phyloP scores from a whole-genome alignment of 2,329 filamentous ascomycete genomes.

The Fusarium papillatum region DNA sequence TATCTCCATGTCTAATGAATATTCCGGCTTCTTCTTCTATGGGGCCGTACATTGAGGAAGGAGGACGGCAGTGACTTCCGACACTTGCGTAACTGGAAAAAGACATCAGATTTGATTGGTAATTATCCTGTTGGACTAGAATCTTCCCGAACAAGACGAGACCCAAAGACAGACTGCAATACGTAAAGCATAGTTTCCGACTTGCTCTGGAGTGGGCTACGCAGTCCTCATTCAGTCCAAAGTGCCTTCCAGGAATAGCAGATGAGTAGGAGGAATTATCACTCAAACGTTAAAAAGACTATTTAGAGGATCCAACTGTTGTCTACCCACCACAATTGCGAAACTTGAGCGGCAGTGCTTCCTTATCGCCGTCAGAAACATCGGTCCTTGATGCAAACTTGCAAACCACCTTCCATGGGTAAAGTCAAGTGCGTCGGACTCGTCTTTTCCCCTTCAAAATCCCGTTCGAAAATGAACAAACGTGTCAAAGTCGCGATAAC shows the following conservation, averaged over 20 bases:
- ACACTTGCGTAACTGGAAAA: too few relatives aligned
- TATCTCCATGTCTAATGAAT: background rate
- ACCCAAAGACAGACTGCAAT: too few relatives aligned
- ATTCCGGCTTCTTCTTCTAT: background rate
- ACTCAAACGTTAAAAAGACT: too few relatives aligned
- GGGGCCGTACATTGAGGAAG: background rate
- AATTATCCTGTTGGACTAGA: too few relatives aligned
- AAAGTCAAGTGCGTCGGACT: background rate
- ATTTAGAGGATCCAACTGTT: background rate
- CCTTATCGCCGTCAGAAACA: background rate
- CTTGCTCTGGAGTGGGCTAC: too few relatives aligned
- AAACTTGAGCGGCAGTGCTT: background rate
- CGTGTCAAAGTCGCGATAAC: background rate
- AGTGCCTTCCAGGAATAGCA: too few relatives aligned
- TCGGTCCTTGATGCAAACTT: background rate
- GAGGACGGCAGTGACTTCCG: background rate
- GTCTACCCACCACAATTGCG: background rate
- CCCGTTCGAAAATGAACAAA: background rate
- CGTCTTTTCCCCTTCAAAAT: background rate
- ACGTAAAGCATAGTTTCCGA: too few relatives aligned
- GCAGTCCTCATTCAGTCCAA: too few relatives aligned
- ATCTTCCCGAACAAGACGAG: too few relatives aligned
- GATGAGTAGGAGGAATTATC: too few relatives aligned
- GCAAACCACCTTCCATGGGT: background rate
- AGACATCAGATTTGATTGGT: too few relatives aligned